Evolutionary conservation across 2,329 filamentous ascomycete species (phyloP).

Genomic region (Rugonectria rugulosa): DNA sequence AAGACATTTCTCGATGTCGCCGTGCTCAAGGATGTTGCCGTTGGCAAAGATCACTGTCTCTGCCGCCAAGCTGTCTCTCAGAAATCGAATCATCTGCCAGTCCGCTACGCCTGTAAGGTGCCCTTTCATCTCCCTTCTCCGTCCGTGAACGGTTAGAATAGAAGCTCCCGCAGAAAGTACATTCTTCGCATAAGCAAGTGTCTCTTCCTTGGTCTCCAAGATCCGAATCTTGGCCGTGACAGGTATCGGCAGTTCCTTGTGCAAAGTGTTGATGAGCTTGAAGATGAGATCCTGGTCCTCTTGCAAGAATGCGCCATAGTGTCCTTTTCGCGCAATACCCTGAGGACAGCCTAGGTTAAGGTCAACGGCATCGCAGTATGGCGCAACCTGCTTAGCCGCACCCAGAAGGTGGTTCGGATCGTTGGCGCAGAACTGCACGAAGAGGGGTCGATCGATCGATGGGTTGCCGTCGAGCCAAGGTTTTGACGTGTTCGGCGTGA

Average conservation of each 20-base stretch:
- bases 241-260: constrained; percentile 79
- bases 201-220: constrained; percentile 85
- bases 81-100: constrained; percentile 83
- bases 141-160: constrained; percentile 91
- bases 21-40: constrained; percentile 86
- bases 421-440: constrained; percentile 97
- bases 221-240: constrained; percentile 96
- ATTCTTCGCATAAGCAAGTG: constrained; percentile 86
- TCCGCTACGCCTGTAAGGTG: constrained; percentile 94
- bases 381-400: constrained; percentile 79
- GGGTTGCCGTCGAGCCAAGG: constrained; percentile 88
- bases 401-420: constrained; percentile 80
- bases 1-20: constrained; percentile 80
- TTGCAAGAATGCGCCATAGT: constrained; percentile 94
- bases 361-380: constrained; percentile 94
- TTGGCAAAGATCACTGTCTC: constrained; percentile 97
- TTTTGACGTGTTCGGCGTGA: constrained; percentile 44
- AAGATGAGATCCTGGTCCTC: constrained; percentile 88
- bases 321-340: constrained; percentile 88
- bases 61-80: constrained; percentile 81
- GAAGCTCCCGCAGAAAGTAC: constrained; percentile 88
- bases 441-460: constrained; percentile 82
- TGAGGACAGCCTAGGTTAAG: constrained; percentile 96
- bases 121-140: constrained; percentile 90
- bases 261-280: constrained; percentile 82